A percentile compares a stretch with the other conserved stretches of the same genome.
Evolutionary conservation across 192 early-diverging fungal genomes (phyloP).

Genomic region (Coemansia sp.): DNA sequence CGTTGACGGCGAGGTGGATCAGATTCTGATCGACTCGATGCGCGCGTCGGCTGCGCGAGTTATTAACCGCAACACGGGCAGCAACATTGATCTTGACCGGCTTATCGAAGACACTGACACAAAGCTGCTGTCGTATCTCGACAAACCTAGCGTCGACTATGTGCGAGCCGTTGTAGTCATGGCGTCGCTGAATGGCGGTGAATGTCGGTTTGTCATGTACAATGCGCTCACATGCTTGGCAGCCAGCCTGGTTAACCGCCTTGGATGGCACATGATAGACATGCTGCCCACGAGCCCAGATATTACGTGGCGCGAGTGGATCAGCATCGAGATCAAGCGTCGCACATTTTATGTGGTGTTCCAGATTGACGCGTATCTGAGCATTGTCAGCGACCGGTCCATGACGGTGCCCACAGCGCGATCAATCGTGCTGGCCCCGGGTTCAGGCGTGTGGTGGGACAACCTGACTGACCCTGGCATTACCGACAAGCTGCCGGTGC

Average conservation of each 20-base stretch:
- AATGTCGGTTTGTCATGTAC: conserved; percentile 44
- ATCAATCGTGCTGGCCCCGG: conserved; percentile 16
- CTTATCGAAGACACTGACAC: conserved; percentile 22
- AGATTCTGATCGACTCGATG: conserved; percentile 40
- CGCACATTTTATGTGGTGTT: conserved; percentile 36
- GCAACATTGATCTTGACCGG: conserved; percentile 28
- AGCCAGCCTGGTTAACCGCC: conserved; percentile 26
- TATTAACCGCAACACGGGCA: conserved; percentile 34
- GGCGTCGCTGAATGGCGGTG: conserved; percentile 39
- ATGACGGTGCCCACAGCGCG: conserved; percentile 25
- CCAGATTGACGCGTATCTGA: conserved; percentile 34
- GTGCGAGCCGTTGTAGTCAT: conserved; percentile 38
- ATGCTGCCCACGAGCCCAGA: conserved; percentile 1
- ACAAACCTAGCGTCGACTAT: conserved; percentile 28
- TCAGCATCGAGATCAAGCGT: conserved; percentile 30
- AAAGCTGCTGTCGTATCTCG: conserved; percentile 26
- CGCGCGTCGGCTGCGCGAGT: conserved; percentile 31
- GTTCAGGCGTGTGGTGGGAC: conserved; percentile 33
- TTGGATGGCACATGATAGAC: conserved; percentile 45
- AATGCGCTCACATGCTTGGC: conserved; percentile 37
- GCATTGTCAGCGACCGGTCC: conserved; percentile 31
- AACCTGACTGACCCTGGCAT: conserved; percentile 15
- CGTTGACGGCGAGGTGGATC: conserved; percentile 39
- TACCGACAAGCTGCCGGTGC: conserved; percentile 8
- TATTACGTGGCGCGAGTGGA: conserved; percentile 37